Evolutionary conservation across 306 rosid species (phyloP).

Genomic region (Amphicarpaea edgeworthii): DNA sequence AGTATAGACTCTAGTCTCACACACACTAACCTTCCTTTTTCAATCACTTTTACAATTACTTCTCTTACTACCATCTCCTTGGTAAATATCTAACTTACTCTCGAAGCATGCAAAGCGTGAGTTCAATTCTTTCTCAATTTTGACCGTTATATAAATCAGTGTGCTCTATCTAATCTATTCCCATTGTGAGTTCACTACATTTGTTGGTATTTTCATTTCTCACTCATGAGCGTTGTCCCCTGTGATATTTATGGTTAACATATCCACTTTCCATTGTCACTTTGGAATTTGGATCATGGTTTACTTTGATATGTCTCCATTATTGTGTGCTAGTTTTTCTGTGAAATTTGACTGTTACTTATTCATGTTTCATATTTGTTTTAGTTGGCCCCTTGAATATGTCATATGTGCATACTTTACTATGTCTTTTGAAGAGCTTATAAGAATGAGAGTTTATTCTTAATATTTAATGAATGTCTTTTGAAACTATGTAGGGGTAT

Average conservation of each 20-base stretch:
- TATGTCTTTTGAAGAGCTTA: constrained; percentile 10
- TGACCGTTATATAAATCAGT: constrained; percentile 47
- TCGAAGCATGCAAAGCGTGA: constrained; percentile 45
- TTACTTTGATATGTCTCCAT: constrained; percentile 24
- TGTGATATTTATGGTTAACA: constrained; percentile 5
- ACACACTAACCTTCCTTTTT: constrained; percentile 31
- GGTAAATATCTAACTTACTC: constrained; percentile 41
- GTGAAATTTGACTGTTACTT: constrained; percentile 2
- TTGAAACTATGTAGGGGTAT: constrained; percentile 21
- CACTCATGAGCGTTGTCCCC: not conserved
- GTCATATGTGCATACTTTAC: constrained; percentile 8
- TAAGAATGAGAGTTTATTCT: constrained; percentile 29
- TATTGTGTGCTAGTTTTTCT: constrained; percentile 26
- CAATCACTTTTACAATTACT: constrained; percentile 23
- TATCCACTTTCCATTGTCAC: constrained; percentile 25
- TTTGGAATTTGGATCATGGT: constrained; percentile 5
- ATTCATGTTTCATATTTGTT: constrained; percentile 24
- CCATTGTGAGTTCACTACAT: constrained; percentile 24
- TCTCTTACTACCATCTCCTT: constrained; percentile 35
- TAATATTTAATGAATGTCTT: not conserved
- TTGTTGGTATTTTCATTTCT: constrained; percentile 23
- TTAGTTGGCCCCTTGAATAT: not conserved
- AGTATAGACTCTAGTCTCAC: constrained; percentile 30
- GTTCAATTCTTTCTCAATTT: constrained; percentile 36
- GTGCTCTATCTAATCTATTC: constrained; percentile 36